These are phyloP conservation scores for Nicotiana benthamiana DNA, from an alignment of 257 asterid species.

Conservation along the genomic window DNA sequence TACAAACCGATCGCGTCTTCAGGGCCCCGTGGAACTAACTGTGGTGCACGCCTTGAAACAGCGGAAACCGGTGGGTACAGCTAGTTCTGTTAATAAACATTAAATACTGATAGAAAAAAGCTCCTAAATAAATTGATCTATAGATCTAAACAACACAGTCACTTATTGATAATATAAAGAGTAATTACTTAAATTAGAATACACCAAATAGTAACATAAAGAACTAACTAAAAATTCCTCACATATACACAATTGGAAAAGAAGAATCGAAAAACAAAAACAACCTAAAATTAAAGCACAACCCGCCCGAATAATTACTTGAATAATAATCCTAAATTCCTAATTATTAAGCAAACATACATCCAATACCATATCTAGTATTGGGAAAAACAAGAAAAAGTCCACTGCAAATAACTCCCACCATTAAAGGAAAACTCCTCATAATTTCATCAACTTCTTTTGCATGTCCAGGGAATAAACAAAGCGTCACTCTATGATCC, in stretches of 20 bases:
- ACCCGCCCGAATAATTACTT: too few species aligned
- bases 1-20: too few species aligned
- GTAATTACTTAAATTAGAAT: not conserved
- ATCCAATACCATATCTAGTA: constrained; percentile 76
- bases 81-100: too few species aligned
- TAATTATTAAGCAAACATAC: constrained; percentile 39
- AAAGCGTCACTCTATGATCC: constrained; percentile 76
- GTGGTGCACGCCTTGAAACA: too few species aligned
- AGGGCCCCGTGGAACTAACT: too few species aligned
- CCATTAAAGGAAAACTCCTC: constrained; percentile 91
- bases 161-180: too few species aligned
- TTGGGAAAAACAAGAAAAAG: constrained; percentile 85
- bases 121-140: too few species aligned
- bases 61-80: too few species aligned
- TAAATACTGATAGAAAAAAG: too few species aligned
- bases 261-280: not conserved
- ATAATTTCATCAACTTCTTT: constrained; percentile 70
- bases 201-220: not conserved
- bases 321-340: too few species aligned
- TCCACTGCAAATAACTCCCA: constrained; percentile 76
- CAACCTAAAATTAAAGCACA: not conserved
- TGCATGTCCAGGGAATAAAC: constrained; percentile 68
- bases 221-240: not conserved
- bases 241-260: not conserved
- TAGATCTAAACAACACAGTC: too few species aligned